Base-by-base conservation (phyloP, 2,329 filamentous ascomycete species). In the Beauveria sp. region DNA sequence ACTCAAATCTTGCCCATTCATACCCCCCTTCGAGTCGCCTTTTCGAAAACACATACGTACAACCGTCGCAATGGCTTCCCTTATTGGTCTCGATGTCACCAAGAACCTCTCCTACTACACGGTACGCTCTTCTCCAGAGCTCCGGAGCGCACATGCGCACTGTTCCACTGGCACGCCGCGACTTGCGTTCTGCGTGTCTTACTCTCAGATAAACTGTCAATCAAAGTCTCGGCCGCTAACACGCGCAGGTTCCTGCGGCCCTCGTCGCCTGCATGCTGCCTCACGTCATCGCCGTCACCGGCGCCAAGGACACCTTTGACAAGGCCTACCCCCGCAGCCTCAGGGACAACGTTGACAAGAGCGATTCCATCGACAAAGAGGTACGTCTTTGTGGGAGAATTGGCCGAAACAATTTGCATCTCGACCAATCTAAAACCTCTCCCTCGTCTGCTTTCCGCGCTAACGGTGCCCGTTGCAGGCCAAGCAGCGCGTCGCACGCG, bases 401-500 rank as follows among this genome's bases (percentile, higher is more conserved):
- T 37, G 5, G 12, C 2, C 34, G 12, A 37, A 5, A 14, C 34
- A 37, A 4, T 14, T 14, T 37, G 34, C 34, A 37, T 37, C 34
- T 37, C 5, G 30, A 34, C 30, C 30, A 34, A 34, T 14, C 14
- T 2, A 5, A 34, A 34, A 5, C 30, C 5, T 12, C 28, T 14
- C 2, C 7, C 47, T 30, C 24, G 12, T 24, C 47, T 28, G 5
- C 4, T 12, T 24, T 44, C n/a, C 16, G 2, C n/a, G 22, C 54
- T 48, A 37, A 56, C 43, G 34, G 9, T 22, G 20, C 10, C 3
- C 18, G 9, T 9, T 22, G n/a, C 18, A 83, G 69, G 77, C 75
- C 28, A 82, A 86, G 67, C 84, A 84, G 67, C 77, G 77, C 58
- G 74, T 81, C 34, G 69, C 84, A 47, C 79, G 82, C 55, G 76